Evolutionary conservation across 2,329 filamentous ascomycete genomes (phyloP), one percentile per base, ranked within the genome.

Genomic region (Akanthomyces lecanii): DNA sequence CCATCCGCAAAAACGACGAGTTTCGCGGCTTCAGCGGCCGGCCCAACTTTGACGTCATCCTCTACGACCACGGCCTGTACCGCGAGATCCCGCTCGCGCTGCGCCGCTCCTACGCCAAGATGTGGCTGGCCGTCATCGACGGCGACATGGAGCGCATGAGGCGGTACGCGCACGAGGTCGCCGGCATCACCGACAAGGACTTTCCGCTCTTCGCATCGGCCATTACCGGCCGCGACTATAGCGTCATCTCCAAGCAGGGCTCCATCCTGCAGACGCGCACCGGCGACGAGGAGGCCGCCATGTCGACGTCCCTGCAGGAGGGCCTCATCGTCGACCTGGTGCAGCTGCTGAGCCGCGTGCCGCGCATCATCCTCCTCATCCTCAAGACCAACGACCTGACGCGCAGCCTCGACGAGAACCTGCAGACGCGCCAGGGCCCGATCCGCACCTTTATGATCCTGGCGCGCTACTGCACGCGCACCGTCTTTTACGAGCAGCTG

Each of bases 361-460:
- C 95, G 0, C 82, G 92, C 51, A 91, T 99, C 67, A 97, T 99
- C 61, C 82, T 99, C 14, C 81, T 99, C 33, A 98, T 99, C 68
- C 82, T 99, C 66, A 99, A 99, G 79, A 99, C 95, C 2, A 99
- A 99, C 74, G 95, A 99, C 76, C 80, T 99, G 45, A 99, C 95
- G 18, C 87, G 95, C 67, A 95, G 89, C 69, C 83, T 99, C 21
- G 95, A 99, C 73, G 95, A 99, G 79, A 93, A 89, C 71, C 80
- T 96, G 44, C 89, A 93, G 62, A 95, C 91, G 0, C 82, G 84
- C 7, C 83, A 85, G 65, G 87, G 87, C 0, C 86, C 87, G 3
- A 82, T 88, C 66, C 81, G 86, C 54, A 83, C 79, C 16, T 90
- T 90, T 69, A 77, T 90, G 71, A 90, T 90, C 66, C 78, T 90